These are phyloP conservation scores for Ophiostoma montium DNA, from an alignment of 2,329 filamentous ascomycete species.

Conservation along the genomic window DNA sequence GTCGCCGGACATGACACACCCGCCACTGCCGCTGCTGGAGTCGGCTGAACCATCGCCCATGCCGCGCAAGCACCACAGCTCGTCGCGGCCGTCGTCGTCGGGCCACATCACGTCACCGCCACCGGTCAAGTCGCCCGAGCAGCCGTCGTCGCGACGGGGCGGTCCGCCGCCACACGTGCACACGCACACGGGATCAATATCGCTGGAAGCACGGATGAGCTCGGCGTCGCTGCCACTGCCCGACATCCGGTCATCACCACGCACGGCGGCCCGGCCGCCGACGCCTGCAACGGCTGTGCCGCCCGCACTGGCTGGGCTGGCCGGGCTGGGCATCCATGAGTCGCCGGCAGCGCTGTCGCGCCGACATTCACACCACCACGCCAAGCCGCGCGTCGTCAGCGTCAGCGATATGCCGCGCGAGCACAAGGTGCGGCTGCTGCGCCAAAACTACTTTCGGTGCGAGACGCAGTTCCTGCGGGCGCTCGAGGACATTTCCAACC, in stretches of 20 bases:
- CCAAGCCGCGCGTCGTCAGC: constrained; percentile 40
- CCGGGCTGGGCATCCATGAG: constrained; percentile 21
- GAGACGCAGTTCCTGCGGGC: constrained; percentile 71
- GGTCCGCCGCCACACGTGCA: constrained; percentile 24
- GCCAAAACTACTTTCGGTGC: constrained; percentile 72
- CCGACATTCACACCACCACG: constrained; percentile 42
- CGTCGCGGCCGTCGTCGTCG: constrained; percentile 12
- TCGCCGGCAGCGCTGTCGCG: constrained; percentile 32
- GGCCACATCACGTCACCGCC: constrained; percentile 26
- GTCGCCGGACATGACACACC: constrained; percentile 6
- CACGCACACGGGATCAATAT: constrained; percentile 26
- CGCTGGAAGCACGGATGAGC: constrained; percentile 47
- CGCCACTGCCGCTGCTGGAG: constrained; percentile 4
- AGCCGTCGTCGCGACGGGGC: neutral
- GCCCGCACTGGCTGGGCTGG: no score
- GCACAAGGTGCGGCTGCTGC: constrained; percentile 58
- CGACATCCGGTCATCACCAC: constrained; percentile 42
- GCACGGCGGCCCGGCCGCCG: constrained; percentile 34
- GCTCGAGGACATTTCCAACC: constrained; percentile 71
- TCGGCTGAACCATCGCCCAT: constrained; percentile 3
- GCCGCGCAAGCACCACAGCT: constrained; percentile 5
- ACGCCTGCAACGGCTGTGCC: constrained; percentile 47
- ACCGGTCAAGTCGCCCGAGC: neutral
- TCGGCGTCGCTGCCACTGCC: constrained; percentile 54
- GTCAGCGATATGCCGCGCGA: constrained; percentile 46